These are phyloP conservation scores for Neurospora sp. DNA, from an alignment of 495 filamentous ascomycete species.

Conservation along the genomic window DNA sequence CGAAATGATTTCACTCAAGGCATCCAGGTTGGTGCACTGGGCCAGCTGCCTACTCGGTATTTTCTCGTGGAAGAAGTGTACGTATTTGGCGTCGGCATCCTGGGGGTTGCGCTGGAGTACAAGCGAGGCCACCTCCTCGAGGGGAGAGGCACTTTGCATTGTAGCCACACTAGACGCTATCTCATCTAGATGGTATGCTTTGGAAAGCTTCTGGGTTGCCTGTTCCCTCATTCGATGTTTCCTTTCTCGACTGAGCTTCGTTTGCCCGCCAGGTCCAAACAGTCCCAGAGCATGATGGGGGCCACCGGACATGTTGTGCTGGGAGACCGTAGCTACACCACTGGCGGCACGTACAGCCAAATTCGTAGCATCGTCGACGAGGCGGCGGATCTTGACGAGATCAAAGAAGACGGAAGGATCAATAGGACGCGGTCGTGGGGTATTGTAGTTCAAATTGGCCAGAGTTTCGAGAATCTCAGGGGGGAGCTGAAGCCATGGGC, in stretches of 20 bases:
- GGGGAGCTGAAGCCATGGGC: conserved; percentile 80
- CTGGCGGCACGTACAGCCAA: conserved; percentile 66
- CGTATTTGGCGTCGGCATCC: conserved; percentile 65
- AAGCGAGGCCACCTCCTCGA: conserved; percentile 67
- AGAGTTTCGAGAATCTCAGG: conserved; percentile 69
- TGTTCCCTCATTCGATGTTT: conserved; percentile 67
- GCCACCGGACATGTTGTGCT: conserved; percentile 45
- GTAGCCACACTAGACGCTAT: conserved; percentile 72
- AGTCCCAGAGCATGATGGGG: conserved; percentile 50
- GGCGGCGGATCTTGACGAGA: conserved; percentile 64
- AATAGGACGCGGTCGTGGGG: conserved; percentile 62
- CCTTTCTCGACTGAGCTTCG: conserved; percentile 61
- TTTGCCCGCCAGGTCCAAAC: conserved; percentile 41
- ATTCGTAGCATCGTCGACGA: conserved; percentile 67
- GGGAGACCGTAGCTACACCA: conserved; percentile 52
- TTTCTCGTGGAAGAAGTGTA: conserved; percentile 84
- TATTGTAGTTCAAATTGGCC: conserved; percentile 67
- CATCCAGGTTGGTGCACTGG: conserved; percentile 55
- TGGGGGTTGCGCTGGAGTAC: conserved; percentile 55
- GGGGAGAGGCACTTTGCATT: conserved; percentile 68
- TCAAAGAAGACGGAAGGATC: conserved; percentile 77
- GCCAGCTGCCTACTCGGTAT: conserved; percentile 68
- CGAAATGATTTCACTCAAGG: conserved; percentile 55
- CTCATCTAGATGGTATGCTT: conserved; percentile 69
- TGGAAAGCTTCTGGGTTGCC: conserved; percentile 62